phyloP scores from a whole-genome alignment of 371 early-diverging fungal genomes.

The Dichotomocladium elegans region DNA sequence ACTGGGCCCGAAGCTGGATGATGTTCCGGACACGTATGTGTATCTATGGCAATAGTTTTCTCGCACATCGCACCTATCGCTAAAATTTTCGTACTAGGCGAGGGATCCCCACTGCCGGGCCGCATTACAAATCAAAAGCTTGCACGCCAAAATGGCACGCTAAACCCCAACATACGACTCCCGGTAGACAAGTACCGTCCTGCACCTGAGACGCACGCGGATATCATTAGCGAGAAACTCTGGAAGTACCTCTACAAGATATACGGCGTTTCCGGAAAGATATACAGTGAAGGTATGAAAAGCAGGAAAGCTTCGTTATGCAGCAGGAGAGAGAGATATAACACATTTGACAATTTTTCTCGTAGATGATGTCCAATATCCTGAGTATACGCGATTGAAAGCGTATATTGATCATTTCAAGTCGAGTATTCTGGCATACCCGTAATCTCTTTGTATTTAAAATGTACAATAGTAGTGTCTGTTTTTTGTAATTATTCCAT shows the following conservation, averaged over 20 bases:
- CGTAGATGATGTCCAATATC: slow-evolving; percentile 35
- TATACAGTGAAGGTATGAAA: slow-evolving; percentile 37
- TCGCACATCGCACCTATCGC: no score
- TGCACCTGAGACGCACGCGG: slow-evolving; percentile 42
- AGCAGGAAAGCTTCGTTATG: no score
- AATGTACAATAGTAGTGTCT: no score
- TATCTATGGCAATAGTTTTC: not conserved
- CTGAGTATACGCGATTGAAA: slow-evolving; percentile 39
- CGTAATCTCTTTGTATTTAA: slow-evolving; percentile 18
- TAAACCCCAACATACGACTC: slow-evolving; percentile 38
- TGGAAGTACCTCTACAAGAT: slow-evolving; percentile 33
- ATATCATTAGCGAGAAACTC: slow-evolving; percentile 39
- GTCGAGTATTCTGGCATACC: slow-evolving; percentile 35
- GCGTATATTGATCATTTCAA: slow-evolving; percentile 42
- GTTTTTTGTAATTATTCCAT: no score
- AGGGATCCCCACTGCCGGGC: slow-evolving; percentile 41
- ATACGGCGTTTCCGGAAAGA: slow-evolving; percentile 38
- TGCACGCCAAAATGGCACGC: slow-evolving; percentile 28
- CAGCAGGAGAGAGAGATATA: no score
- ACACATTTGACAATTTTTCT: not conserved
- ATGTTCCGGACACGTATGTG: slow-evolving; percentile 43
- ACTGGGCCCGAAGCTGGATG: slow-evolving; percentile 46
- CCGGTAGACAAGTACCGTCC: slow-evolving; percentile 45
- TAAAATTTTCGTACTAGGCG: no score
- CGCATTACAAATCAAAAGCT: slow-evolving; percentile 32